Evolutionary conservation across 1,139 yeast genomes (phyloP).

Genomic region (Suhomyces taliae): DNA sequence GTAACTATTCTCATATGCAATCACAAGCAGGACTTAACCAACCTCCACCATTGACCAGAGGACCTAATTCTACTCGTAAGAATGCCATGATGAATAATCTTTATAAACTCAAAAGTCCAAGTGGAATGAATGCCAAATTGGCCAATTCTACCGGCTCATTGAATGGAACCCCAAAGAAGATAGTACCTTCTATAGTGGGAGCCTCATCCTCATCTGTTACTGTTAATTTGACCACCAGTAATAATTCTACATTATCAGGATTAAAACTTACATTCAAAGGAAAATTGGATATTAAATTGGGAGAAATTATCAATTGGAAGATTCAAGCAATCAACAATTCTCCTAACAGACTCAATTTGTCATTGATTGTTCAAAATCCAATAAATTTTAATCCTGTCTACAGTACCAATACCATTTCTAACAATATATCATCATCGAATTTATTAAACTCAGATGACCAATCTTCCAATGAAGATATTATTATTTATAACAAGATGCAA

Average conservation of each 20-base stretch:
- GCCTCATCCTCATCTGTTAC: constrained; percentile 41
- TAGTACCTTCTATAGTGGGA: constrained; percentile 17
- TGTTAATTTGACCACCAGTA: constrained; percentile 39
- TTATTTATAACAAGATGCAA: constrained; percentile 23
- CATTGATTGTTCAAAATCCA: constrained; percentile 37
- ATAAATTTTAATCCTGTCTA: constrained; percentile 23
- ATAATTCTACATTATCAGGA: constrained; percentile 42
- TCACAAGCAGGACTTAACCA: constrained; percentile 16
- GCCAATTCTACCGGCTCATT: constrained; percentile 6
- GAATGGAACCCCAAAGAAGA: constrained; percentile 4
- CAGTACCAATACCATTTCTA: constrained; percentile 9
- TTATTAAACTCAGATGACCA: constrained; percentile 10
- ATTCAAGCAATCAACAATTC: constrained; percentile 67
- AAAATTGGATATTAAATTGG: constrained; percentile 57
- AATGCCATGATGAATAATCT: constrained; percentile 20
- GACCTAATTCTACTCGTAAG: constrained; percentile 16
- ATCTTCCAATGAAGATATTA: constrained; percentile 12
- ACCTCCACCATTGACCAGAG: constrained; percentile 2
- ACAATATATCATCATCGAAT: constrained; percentile 19
- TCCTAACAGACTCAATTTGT: constrained; percentile 44
- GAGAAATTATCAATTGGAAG: constrained; percentile 62
- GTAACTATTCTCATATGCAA: constrained; percentile 24
- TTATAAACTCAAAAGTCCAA: constrained; percentile 18
- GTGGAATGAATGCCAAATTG: constrained; percentile 2
- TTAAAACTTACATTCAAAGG: constrained; percentile 65